Base-by-base conservation (phyloP, 2,329 filamentous ascomycete genomes). In the Aspergillus fischeri region DNA sequence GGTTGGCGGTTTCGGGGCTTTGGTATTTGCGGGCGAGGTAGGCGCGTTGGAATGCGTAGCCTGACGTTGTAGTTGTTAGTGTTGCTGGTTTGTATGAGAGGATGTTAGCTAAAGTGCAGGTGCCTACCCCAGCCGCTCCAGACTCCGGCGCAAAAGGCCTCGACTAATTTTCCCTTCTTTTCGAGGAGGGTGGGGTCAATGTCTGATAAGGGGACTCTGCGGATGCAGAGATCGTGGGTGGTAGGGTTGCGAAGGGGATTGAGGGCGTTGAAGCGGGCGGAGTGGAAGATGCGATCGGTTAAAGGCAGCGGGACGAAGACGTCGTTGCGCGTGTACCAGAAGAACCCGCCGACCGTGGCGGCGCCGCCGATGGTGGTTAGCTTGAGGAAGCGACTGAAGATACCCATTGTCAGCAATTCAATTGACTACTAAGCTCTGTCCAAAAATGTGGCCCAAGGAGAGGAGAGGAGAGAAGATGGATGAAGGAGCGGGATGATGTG, bases 71-170 rank as follows among this genome's bases (percentile, higher is more conserved):
- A n/a, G 27, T 44, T 20, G 35, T 51, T 41, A 55, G 38, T 35
- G 1, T 20, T 25, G 44, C 29, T 21, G 8, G 8, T 21, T 29
- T 8, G 17, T 1, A 8, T 45, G 49, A 2, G 25, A 9, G 27
- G 17, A 6, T 48, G 27, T 21, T 25, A 25, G 24, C 44, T 25
- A 9, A 29, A 27, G 41, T 45, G 25, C 21, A 28, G 27, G 24
- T 29, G 29, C 49, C 48, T 72, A 89, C 87, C 86, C 69, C 80
- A 79, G 55, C 85, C 86, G 60, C 82, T 81, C 87, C 84, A 91
- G 51, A 89, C 75, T 48, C 86, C 86, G 11, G 84, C 83, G 68
- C 85, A 88, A 68, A 89, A 89, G 62, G 83, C 84, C 63, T 88
- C 78, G 1, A 83, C 81, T 51, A 90, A 76, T 62, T 84, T 79